Evolutionary conservation across 1,139 yeast species (phyloP).

Genomic region (Kodamaea anthophila): DNA sequence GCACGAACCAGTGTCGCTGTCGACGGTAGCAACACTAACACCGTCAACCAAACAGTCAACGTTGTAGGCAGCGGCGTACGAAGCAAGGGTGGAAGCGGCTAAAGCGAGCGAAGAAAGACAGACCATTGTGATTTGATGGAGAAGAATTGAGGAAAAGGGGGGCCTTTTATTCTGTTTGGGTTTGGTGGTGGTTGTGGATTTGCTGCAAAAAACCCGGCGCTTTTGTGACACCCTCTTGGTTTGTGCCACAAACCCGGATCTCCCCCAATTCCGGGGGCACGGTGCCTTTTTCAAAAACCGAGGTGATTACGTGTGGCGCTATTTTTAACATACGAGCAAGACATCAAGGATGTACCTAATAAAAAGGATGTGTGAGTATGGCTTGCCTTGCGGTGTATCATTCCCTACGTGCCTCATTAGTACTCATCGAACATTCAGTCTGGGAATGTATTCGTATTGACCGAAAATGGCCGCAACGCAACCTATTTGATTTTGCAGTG

Average conservation of each 20-base stretch:
- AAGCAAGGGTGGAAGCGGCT: slow-evolving; percentile 16
- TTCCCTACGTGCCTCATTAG: no score
- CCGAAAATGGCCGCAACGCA: no score
- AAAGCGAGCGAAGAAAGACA: slow-evolving; percentile 11
- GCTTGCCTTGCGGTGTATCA: no score
- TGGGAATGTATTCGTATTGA: no score
- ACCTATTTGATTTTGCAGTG: no score
- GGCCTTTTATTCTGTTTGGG: slow-evolving; percentile 2
- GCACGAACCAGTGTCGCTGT: slow-evolving; percentile 38
- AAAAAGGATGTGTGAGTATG: no score
- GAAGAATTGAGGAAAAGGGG: slow-evolving; percentile 1
- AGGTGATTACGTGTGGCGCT: no score
- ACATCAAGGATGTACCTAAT: no score
- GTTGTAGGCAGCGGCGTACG: slow-evolving; percentile 21
- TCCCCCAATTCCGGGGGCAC: background rate
- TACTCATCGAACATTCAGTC: no score
- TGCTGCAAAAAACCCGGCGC: slow-evolving; percentile 1
- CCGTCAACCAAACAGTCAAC: slow-evolving; percentile 38
- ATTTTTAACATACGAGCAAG: no score
- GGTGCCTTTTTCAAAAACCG: no score
- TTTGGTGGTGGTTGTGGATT: background rate
- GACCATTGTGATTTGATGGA: slow-evolving; percentile 10
- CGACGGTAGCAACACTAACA: slow-evolving; percentile 28
- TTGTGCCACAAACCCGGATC: background rate
- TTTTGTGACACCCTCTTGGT: background rate